Percentiles rank a stretch among this genome's conserved stretches.
Conservation (phyloP, 345 rosid species). For the Eucalyptus fibrosa region DNA sequence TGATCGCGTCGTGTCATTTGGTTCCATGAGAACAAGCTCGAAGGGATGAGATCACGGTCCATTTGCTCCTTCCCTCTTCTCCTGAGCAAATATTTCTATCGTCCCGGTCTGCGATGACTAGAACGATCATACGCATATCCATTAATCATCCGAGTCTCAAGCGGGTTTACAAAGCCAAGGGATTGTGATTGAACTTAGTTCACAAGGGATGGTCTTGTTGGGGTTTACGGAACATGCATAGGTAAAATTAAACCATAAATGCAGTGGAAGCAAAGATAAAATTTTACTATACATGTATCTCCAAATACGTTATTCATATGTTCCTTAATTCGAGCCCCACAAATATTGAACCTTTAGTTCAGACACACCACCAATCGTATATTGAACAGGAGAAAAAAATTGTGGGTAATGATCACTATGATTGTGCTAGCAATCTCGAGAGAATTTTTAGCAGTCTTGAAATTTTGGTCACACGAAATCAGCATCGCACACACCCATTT, state of each 20-base stretch:
- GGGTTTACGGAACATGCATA: not conserved
- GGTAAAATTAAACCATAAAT: too few species aligned
- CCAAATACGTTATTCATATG: accelerated
- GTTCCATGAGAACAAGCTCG: too few species aligned
- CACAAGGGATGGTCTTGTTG: not conserved
- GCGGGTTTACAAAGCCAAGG: not conserved
- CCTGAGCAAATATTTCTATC: not conserved
- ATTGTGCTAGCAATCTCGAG: not conserved
- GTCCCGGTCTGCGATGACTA: not conserved
- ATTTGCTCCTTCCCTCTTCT: not conserved
- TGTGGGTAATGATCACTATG: not conserved
- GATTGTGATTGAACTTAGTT: not conserved
- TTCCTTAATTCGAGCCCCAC: accelerated
- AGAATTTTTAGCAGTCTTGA: not conserved
- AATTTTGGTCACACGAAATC: not conserved
- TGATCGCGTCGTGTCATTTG: too few species aligned
- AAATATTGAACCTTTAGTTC: accelerated
- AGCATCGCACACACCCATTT: not conserved
- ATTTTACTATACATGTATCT: not conserved
- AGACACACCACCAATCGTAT: accelerated
- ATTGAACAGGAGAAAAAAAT: accelerated
- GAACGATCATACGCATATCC: not conserved
- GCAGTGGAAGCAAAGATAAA: not conserved
- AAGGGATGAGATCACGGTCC: too few species aligned
- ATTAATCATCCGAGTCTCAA: not conserved